A percentile compares a stretch with the other conserved stretches of the same genome.
phyloP scores from a whole-genome alignment of 1,284 basidiomycete genomes.

The Pholiota adiposa region DNA sequence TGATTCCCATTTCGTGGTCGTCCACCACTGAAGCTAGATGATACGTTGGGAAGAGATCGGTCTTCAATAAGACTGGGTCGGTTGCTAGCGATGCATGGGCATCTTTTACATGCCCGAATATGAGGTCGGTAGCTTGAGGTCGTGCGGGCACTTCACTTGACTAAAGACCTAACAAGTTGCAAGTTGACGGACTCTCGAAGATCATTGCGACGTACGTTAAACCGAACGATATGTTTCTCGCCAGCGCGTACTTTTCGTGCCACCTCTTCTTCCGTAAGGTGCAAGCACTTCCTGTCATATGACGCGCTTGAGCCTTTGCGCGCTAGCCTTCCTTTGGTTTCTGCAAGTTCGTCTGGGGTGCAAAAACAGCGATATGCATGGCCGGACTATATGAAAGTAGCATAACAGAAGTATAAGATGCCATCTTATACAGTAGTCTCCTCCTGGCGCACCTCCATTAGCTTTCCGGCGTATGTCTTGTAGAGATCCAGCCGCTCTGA shows the following conservation, averaged over 20 bases:
- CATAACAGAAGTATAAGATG: no score
- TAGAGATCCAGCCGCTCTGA: constrained; percentile 91
- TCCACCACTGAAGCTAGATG: constrained; percentile 97
- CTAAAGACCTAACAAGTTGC: constrained; percentile 34
- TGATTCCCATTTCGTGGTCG: constrained; percentile 95
- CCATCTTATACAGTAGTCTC: background rate
- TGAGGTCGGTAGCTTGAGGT: constrained; percentile 61
- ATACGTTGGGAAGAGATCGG: constrained; percentile 94
- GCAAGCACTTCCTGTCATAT: constrained; percentile 87
- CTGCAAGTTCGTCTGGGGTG: constrained; percentile 66
- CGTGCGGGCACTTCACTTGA: constrained; percentile 56
- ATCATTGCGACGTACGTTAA: constrained; percentile 66
- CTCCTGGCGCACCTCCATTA: constrained; percentile 65
- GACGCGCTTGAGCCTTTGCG: constrained; percentile 74
- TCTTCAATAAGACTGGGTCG: constrained; percentile 93
- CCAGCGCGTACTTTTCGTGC: constrained; percentile 74
- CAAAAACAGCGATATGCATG: constrained; percentile 98
- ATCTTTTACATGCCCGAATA: constrained; percentile 79
- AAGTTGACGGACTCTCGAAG: background rate
- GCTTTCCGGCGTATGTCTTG: constrained; percentile 68
- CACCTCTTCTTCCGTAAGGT: constrained; percentile 86
- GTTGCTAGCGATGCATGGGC: constrained; percentile 69
- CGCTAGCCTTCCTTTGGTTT: constrained; percentile 71
- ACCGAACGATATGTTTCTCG: constrained; percentile 81
- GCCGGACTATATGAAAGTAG: constrained; percentile 57